Base-by-base conservation (phyloP, 1,139 yeast species). In the Yamadazyma dendronema region DNA sequence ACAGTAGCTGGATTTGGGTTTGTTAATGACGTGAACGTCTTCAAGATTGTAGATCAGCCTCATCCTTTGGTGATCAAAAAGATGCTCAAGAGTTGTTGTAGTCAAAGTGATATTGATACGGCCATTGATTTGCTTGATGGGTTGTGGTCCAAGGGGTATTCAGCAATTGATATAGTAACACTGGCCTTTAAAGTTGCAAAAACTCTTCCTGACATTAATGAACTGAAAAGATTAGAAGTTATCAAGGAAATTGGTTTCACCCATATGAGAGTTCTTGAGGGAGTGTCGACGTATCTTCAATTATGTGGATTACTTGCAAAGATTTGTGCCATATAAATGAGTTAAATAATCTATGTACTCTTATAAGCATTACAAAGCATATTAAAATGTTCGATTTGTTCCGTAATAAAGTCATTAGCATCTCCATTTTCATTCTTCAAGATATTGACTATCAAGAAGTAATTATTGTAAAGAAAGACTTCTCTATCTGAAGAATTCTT, bases 11-110 rank as follows among this genome's bases (percentile, higher is more conserved):
- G 98, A 1, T 90, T 90, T 62, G 92, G 87, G 2, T 74, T 86
- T 46, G 97, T 92, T 12, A 85, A 81, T 53, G 92, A 89, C 36
- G 86, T 86, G 29, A 92, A 90, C 54, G 98, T 92, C 15, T 92
- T 89, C 68, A 88, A 86, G 57, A 87, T 92, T 42, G 98, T 92
- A 3, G 99, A 92, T 59, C 87, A 90, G 39, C 99, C 99, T 1
- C 97, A 92, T 59, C 98, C 98, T 0, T 64, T 89, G 34, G 81
- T 88, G 6, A 83, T 94, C 19, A 82, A 80, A 50, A 79, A 81
- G 51, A 88, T 92, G 78, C 61, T 92, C 33, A 38, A 50, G 15
- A 58, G 74, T 35, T 77, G 84, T 21, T 36, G 74, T 80, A 31
- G 12, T 4, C 31, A 28, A 3, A 40, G 44, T 14, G 53, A 65